Conservation (phyloP, 2,329 filamentous ascomycete genomes). For the Apiospora arundinis region DNA sequence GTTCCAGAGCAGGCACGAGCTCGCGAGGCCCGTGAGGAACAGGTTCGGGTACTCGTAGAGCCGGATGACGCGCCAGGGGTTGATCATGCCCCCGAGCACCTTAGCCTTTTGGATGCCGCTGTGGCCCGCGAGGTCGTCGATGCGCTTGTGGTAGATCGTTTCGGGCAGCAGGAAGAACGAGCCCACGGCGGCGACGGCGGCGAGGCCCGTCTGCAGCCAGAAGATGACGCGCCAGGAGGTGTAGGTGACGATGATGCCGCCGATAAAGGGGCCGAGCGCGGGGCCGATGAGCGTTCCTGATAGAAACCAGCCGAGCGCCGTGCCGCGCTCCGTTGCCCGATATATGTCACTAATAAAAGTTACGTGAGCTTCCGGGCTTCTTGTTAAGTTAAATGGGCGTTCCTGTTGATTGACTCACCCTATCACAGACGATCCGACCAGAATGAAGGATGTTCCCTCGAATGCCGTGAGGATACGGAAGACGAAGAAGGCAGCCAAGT, state of each 20-base stretch:
- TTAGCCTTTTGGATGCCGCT: constrained; percentile 53
- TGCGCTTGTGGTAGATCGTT: constrained; percentile 71
- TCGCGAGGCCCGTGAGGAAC: constrained; percentile 63
- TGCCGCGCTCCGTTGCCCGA: constrained; percentile 71
- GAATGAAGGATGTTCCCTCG: constrained; percentile 76
- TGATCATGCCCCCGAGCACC: constrained; percentile 68
- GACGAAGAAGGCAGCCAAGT: constrained; percentile 73
- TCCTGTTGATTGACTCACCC: constrained; percentile 58
- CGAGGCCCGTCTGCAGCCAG: constrained; percentile 76
- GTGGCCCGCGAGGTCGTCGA: constrained; percentile 65
- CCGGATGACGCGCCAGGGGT: constrained; percentile 67
- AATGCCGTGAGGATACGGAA: constrained; percentile 78
- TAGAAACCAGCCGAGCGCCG: constrained; percentile 76
- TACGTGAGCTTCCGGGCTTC: constrained; percentile 20
- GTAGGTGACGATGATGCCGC: constrained; percentile 80
- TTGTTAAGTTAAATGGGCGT: constrained; percentile 15
- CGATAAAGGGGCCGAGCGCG: constrained; percentile 72
- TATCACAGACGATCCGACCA: constrained; percentile 73
- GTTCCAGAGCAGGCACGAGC: constrained; percentile 73
- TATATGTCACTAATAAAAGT: constrained; percentile 59
- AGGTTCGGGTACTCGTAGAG: constrained; percentile 75
- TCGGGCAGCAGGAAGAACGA: constrained; percentile 74
- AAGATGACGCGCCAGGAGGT: constrained; percentile 77
- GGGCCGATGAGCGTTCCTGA: constrained; percentile 75
- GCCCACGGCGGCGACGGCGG: constrained; percentile 62